Base-by-base conservation (phyloP, 176 grass and related monocot species). In the Aegilops speltoides region DNA sequence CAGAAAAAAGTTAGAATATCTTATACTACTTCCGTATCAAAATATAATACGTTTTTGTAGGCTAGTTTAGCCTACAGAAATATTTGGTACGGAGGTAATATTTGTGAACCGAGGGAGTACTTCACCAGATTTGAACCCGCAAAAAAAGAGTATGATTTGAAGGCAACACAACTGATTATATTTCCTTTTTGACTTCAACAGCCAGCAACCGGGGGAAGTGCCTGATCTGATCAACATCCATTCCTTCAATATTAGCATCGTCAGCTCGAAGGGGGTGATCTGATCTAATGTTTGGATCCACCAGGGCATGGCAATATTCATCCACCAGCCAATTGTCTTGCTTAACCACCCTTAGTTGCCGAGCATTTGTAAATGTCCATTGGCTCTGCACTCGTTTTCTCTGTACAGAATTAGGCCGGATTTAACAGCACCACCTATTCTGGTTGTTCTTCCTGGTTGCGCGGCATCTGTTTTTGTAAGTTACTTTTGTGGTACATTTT, bases 271-370 rank as follows among this genome's bases (percentile, higher is more conserved):
- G 77, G 65, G 82, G 66, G 57, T 59, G 82, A 70, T 90, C 85
- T 88, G 82, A 70, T 90, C 85, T 88, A 28, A 64, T 62, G 73
- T 85, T 81, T 85, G 73, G 88, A 86, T 88, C 84, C 82, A 64
- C 80, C 75, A 69, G 88, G 84, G 88, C 82, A 67, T 90, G 82
- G 36, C 83, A 69, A 68, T 89, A 82, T 41, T 64, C 78, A 82
- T 86, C 43, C 28, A 52, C 64, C 68, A 67, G 60, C 36, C 80
- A 89, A 61, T 69, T 46, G 45, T 64, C 61, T 68, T 68, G 36
- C 64, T 69, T 65, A 78, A 36, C 82, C 46, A 29, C 31, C 69
- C 60, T 76, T 76, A 60, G 22, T 8, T 86, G 40, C 43, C 79
- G 84, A 86, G 50, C 64, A 79, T 78, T 78, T 85, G 87, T 76